These are phyloP conservation scores for Apiospora kogelbergensis DNA, from an alignment of 2,329 filamentous ascomycete genomes.

Conservation along the genomic window DNA sequence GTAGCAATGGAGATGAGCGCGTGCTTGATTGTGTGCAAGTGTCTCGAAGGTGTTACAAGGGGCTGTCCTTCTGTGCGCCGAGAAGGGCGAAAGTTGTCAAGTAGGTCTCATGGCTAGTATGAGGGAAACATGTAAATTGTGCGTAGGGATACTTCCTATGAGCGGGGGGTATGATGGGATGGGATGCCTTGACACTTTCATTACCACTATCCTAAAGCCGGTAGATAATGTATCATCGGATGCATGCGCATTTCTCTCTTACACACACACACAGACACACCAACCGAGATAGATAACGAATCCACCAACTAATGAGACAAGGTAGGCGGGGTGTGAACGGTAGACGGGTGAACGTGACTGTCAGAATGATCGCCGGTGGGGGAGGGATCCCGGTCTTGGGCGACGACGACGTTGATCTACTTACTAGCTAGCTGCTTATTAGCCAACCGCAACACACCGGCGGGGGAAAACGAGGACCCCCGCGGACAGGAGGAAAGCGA, in stretches of 20 bases:
- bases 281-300: background rate
- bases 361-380: slow-evolving; percentile 1
- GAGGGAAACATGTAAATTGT: background rate
- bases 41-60: background rate
- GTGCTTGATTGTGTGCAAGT: background rate
- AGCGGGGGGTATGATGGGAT: background rate
- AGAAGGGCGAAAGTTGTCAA: background rate
- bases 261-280: background rate
- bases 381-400: background rate
- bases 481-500: background rate
- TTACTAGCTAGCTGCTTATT: background rate
- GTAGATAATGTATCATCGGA: background rate
- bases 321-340: background rate
- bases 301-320: background rate
- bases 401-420: slow-evolving; percentile 1
- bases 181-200: background rate
- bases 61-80: background rate
- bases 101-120: background rate
- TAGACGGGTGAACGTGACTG: background rate
- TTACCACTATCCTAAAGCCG: background rate
- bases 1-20: background rate
- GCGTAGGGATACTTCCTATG: background rate
- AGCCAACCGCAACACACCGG: background rate
- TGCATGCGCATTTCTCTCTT: background rate
- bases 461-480: background rate